Base-by-base conservation (phyloP, 192 early-diverging fungal genomes). In the Backusella liffmaniae region DNA sequence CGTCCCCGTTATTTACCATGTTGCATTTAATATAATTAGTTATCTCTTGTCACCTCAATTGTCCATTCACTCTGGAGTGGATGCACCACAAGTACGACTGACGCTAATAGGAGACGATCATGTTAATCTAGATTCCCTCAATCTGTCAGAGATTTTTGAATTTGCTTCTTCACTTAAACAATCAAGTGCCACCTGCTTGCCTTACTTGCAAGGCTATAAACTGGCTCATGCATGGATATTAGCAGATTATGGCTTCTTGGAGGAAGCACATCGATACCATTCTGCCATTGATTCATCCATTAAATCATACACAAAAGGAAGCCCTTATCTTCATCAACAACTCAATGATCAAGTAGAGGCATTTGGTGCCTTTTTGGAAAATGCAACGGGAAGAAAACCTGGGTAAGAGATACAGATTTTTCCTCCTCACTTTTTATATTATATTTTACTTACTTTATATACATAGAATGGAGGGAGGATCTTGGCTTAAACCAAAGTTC, bases 161-260 rank as follows among this genome's bases (percentile, higher is more conserved):
- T 91, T 92, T 80, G 88, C 91, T 15, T 82, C 85, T 44, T 90
- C 91, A 13, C 78, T 92, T 32, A 80, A 79, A 32, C 75, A 86
- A 2, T 26, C 36, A 49, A 41, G 39, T 18, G 7, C 66, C 18
- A 78, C 83, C 23, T 74, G 59, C 4, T 68, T 99, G 23, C 96
- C 96, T 9, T 95, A 94, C 76, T 80, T 99, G 65, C 96, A 97
- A 80, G 90, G 92, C 0, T 96, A 96, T 88, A 99, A 99, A 78
- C 84, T 99, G 5, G 71, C 82, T 29, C 89, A 94, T 74, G 95
- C 94, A 8, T 92, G 89, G 87, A 89, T 90, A 79, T 86, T 99
- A 6, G 87, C 89, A 5, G 98, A 99, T 76, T 84, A 90, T 70
- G 95, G 98, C 6, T 88, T 90, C 74, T 77, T 90, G 7, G 88